phyloP scores from a whole-genome alignment of 257 asterid genomes.

The Leptodermis oblonga region DNA sequence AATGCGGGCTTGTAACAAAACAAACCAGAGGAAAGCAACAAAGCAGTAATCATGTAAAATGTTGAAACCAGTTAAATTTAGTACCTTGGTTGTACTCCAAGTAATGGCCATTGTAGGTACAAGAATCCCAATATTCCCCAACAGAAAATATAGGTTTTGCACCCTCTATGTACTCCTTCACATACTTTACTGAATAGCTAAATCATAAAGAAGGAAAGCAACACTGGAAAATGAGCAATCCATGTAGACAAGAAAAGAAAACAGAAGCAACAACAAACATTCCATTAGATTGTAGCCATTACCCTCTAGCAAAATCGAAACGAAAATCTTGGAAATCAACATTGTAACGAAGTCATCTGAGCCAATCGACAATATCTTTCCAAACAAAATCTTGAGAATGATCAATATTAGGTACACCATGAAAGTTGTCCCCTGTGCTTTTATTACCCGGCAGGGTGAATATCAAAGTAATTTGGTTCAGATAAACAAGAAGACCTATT shows the following conservation, averaged over 20 bases:
- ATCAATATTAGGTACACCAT: slow-evolving; percentile 90
- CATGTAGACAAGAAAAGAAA: background rate
- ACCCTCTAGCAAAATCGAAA: slow-evolving; percentile 95
- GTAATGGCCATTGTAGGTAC: slow-evolving; percentile 69
- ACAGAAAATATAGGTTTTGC: slow-evolving; percentile 76
- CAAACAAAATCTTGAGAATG: slow-evolving; percentile 78
- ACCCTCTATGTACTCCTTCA: slow-evolving; percentile 77
- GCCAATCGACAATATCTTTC: slow-evolving; percentile 79
- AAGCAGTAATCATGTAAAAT: background rate
- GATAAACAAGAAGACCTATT: background rate
- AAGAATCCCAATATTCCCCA: slow-evolving; percentile 95
- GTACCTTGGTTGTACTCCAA: slow-evolving; percentile 94
- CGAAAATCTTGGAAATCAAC: slow-evolving; percentile 96
- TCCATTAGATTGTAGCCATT: slow-evolving; percentile 1
- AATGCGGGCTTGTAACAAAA: background rate
- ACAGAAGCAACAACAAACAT: background rate
- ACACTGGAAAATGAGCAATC: slow-evolving; percentile 6
- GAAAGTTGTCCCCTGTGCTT: slow-evolving; percentile 87
- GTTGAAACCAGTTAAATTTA: background rate
- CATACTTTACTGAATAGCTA: slow-evolving; percentile 79
- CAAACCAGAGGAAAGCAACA: background rate
- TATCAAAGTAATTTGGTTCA: too few relatives aligned
- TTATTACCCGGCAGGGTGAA: slow-evolving; percentile 64
- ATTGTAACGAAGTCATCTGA: slow-evolving; percentile 59
- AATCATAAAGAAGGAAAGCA: slow-evolving; percentile 11